Evolutionary conservation across 768 basidiomycete species (phyloP).

Genomic region (Daedalea quercina): DNA sequence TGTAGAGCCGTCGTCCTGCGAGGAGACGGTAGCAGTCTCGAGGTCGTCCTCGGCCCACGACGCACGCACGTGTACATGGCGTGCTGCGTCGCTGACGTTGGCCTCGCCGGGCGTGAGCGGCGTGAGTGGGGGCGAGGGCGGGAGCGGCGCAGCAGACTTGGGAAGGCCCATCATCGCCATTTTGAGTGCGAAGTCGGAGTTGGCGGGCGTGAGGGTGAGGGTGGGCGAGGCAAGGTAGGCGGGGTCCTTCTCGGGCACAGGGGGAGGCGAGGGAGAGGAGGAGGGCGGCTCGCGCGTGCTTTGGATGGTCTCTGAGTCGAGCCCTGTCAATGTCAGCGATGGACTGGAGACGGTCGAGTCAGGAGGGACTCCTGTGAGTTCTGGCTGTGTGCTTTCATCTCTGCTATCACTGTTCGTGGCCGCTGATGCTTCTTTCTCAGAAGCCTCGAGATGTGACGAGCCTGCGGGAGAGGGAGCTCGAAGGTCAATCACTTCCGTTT

Average conservation of each 20-base stretch:
- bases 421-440: neutral
- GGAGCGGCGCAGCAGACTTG: constrained; percentile 4
- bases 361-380: neutral
- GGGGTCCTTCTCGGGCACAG: neutral
- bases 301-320: neutral
- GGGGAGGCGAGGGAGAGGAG: neutral
- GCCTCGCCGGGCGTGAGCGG: neutral
- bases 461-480: neutral
- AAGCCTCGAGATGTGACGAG: neutral
- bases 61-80: neutral
- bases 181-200: neutral
- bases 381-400: neutral
- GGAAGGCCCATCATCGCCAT: constrained; percentile 9
- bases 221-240: neutral
- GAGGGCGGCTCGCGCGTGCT: neutral
- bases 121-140: constrained; percentile 1
- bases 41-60: constrained; percentile 7
- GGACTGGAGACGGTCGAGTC: neutral
- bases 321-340: neutral
- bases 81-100: neutral
- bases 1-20: neutral
- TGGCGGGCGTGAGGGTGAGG: neutral
- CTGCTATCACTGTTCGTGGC: neutral
- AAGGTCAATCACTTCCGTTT: neutral
- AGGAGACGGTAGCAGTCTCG: neutral